phyloP scores from a whole-genome alignment of 768 basidiomycete species.

The Calocera cornea region DNA sequence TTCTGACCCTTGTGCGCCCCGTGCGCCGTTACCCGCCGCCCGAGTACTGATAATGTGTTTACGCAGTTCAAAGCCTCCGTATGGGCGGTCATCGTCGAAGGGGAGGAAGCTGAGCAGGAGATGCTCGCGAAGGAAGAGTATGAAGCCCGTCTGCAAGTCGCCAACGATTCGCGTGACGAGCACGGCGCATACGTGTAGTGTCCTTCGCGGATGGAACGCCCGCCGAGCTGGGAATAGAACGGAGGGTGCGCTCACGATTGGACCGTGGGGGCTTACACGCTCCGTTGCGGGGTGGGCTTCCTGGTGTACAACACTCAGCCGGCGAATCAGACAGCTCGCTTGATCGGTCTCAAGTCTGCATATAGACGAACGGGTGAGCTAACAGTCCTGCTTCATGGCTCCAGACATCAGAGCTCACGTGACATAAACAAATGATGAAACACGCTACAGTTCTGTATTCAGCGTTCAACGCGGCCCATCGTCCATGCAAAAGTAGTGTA shows the following conservation, averaged over 20 bases:
- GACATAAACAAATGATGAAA: not conserved
- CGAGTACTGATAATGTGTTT: not conserved
- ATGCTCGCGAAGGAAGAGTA: constrained; percentile 18
- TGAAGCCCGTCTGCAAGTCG: not conserved
- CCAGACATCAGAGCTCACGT: not conserved
- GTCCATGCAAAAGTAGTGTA: not conserved
- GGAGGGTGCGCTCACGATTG: no score
- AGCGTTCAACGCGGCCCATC: not conserved
- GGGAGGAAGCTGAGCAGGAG: constrained; percentile 22
- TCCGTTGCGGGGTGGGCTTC: no score
- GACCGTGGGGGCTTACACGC: no score
- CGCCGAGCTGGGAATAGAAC: no score
- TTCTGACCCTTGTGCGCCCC: constrained; percentile 67
- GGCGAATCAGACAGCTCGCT: no score
- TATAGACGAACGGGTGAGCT: no score
- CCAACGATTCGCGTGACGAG: not conserved
- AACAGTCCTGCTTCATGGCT: no score
- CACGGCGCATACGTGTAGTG: no score
- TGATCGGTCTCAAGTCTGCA: not conserved
- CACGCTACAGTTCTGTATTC: not conserved
- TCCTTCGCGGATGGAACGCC: no score
- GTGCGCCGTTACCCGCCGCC: not conserved
- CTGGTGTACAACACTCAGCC: no score
- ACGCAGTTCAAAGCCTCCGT: constrained; percentile 87
- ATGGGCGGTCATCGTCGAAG: constrained; percentile 65